Percentiles rank a stretch among this genome's conserved stretches.
Evolutionary conservation across 331 rosid species (phyloP).

Genomic region (Rosa hybrid): DNA sequence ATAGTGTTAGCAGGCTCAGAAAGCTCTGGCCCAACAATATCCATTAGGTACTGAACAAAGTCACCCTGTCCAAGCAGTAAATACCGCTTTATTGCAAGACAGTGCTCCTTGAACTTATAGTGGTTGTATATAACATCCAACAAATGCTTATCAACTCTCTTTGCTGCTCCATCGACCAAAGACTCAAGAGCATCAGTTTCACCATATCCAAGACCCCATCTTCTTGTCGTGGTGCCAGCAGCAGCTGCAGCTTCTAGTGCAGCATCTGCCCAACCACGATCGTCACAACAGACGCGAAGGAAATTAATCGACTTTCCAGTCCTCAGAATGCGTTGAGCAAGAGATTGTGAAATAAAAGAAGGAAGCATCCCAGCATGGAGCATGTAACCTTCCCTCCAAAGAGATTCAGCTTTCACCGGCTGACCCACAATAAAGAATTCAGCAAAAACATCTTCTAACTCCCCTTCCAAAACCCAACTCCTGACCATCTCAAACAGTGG

Average conservation of each 20-base stretch:
- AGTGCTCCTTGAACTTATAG: slow-evolving; percentile 92
- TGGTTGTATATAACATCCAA: slow-evolving; percentile 78
- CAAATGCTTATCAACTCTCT: slow-evolving; percentile 88
- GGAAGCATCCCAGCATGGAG: slow-evolving; percentile 92
- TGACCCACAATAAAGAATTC: slow-evolving; percentile 88
- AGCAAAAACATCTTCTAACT: slow-evolving; percentile 83
- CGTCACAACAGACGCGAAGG: slow-evolving; percentile 95
- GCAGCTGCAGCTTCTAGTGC: slow-evolving; percentile 81
- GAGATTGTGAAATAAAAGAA: slow-evolving; percentile 82
- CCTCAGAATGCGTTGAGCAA: slow-evolving; percentile 88
- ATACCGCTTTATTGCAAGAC: slow-evolving; percentile 93
- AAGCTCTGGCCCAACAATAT: slow-evolving; percentile 93
- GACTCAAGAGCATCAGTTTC: slow-evolving; percentile 93
- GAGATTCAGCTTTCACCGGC: slow-evolving; percentile 94
- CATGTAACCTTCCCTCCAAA: slow-evolving; percentile 94
- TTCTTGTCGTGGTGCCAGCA: slow-evolving; percentile 68
- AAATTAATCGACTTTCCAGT: slow-evolving; percentile 94
- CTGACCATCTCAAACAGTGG: slow-evolving; percentile 92
- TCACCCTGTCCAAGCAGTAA: slow-evolving; percentile 94
- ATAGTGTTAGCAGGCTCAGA: slow-evolving; percentile 96
- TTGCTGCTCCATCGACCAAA: slow-evolving; percentile 85
- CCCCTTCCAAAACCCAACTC: slow-evolving; percentile 96
- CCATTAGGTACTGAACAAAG: slow-evolving; percentile 96
- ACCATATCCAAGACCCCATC: slow-evolving; percentile 90
- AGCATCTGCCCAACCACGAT: slow-evolving; percentile 86